A percentile compares a stretch with the other conserved stretches of the same genome.
Evolutionary conservation across 768 basidiomycete species (phyloP).

Genomic region (Xanthoconium purpureum): DNA sequence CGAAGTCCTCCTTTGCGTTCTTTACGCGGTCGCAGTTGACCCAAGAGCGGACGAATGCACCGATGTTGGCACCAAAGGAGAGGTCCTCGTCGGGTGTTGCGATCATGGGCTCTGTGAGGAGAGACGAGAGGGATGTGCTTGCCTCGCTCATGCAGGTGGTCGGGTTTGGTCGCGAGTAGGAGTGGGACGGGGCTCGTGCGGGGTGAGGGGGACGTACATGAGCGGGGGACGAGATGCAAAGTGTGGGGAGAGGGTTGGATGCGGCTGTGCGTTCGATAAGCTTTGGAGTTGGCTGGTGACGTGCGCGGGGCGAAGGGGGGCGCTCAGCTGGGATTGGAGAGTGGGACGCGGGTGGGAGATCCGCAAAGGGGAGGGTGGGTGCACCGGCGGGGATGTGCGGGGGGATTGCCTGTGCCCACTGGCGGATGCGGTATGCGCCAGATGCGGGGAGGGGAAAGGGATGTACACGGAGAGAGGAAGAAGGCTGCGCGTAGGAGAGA

Average conservation of each 20-base stretch:
- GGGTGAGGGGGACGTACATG: slow-evolving; percentile 25
- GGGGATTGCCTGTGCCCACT: slow-evolving; percentile 33
- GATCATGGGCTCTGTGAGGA: slow-evolving; percentile 41
- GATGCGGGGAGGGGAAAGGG: background rate
- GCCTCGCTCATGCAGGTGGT: slow-evolving; percentile 35
- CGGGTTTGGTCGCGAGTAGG: slow-evolving; percentile 34
- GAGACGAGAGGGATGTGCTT: slow-evolving; percentile 53
- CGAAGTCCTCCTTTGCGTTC: slow-evolving; percentile 26
- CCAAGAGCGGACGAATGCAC: slow-evolving; percentile 35
- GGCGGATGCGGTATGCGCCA: slow-evolving; percentile 17
- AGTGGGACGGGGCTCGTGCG: slow-evolving; percentile 35
- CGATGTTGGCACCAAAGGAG: slow-evolving; percentile 46
- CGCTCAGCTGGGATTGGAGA: slow-evolving; percentile 5
- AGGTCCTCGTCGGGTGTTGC: slow-evolving; percentile 40
- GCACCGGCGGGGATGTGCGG: slow-evolving; percentile 32
- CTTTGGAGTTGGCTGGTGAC: slow-evolving; percentile 30
- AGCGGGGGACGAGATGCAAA: slow-evolving; percentile 47
- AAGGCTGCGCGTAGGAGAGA: slow-evolving; percentile 36
- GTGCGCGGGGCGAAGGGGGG: slow-evolving; percentile 22
- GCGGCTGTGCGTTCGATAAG: slow-evolving; percentile 35
- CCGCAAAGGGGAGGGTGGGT: slow-evolving; percentile 27
- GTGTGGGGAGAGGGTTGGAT: slow-evolving; percentile 40
- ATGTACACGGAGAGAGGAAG: slow-evolving; percentile 20
- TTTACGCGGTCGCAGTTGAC: slow-evolving; percentile 25
- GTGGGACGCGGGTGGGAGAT: slow-evolving; percentile 6